Evolutionary conservation across 2,329 filamentous ascomycete genomes (phyloP).

Genomic region (Calonectria pteridis): DNA sequence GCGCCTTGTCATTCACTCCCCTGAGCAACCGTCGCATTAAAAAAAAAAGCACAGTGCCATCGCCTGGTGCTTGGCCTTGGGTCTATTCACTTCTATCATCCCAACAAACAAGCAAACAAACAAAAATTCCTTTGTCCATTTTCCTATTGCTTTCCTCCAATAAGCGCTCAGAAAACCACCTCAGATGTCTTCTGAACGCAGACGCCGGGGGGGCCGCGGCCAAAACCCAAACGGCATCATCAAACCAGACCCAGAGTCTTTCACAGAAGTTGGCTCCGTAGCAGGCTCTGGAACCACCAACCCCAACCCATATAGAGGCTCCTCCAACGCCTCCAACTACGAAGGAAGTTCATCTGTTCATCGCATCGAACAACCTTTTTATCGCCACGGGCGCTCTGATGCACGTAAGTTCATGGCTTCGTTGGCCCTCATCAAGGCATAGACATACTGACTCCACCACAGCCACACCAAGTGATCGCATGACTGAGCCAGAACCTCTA

Average conservation of each 20-base stretch:
- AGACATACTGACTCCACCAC: conserved; percentile 25
- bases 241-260: conserved; percentile 45
- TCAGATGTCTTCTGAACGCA: conserved; percentile 36
- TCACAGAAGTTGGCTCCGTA: conserved; percentile 23
- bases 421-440: background rate
- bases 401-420: conserved; percentile 50
- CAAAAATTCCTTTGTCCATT: background rate
- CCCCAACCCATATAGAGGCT: conserved; percentile 13
- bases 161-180: background rate
- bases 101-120: background rate
- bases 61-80: background rate
- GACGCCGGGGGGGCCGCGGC: conserved; percentile 37
- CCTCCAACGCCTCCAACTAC: conserved; percentile 37
- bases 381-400: conserved; percentile 51
- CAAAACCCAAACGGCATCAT: conserved; percentile 29
- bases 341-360: conserved; percentile 31
- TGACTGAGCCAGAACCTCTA: conserved; percentile 52
- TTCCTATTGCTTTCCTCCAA: background rate
- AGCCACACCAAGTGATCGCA: conserved; percentile 54
- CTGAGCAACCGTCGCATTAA: conserved; percentile 6
- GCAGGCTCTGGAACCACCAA: conserved; percentile 31
- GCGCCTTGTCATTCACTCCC: background rate
- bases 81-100: conserved; percentile 2
- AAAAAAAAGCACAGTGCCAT: background rate
- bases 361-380: conserved; percentile 39